Evolutionary conservation across 192 early-diverging fungal species (phyloP), one percentile per base, ranked within the genome.

Genomic region (Coemansia sp.): DNA sequence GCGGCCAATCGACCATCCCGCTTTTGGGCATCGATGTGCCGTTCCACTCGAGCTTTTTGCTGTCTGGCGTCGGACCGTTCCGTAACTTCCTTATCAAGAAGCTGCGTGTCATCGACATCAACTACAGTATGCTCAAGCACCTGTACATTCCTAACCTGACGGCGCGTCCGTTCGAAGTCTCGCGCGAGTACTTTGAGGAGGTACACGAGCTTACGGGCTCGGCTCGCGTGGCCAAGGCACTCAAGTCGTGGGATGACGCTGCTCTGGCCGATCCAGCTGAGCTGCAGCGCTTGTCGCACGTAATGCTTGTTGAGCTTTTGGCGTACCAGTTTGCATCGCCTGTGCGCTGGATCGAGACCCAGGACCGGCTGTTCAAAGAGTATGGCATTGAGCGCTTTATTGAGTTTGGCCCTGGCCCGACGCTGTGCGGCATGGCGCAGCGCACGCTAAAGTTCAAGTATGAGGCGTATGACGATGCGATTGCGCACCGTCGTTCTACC

Each of bases 341-440:
- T 32, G 95, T 97, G 54, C 88, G 92, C 70, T 97, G 95, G 95
- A 95, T 97, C 72, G 95, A 96, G 76, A 97, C 94, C 23, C 95
- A 97, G 81, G 93, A 96, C 60, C 80, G 83, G 54, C 77, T 95
- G 55, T 88, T 97, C 81, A 83, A 86, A 72, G 82, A 90, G 56
- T 87, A 84, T 66, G 82, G 87, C 23, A 85, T 96, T 47, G 87
- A 89, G 62, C 87, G 95, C 29, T 65, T 95, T 56, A 90, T 97
- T 48, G 95, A 97, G 70, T 83, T 95, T 27, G 93, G 95, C 38
- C 94, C 95, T 9, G 81, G 85, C 68, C 93, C 93, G 21, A 93
- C 93, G 50, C 86, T 97, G 38, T 88, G 86, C 75, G 93, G 94
- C 58, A 97, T 97, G 95, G 94, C 94, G 37, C 82, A 84, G 56